A percentile compares a stretch with the other conserved stretches of the same genome.
phyloP scores from a whole-genome alignment of 176 grass and related monocot genomes.

The Hordeum vulgare region MorexV3_pseudomolecules_assembly NC_058519.1:428625461-428625960 shows the following conservation, averaged over 20 bases:
- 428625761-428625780: conserved; percentile 28
- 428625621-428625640: conserved; percentile 14
- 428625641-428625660: conserved; percentile 19
- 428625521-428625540: conserved; percentile 31
- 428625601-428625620: not conserved
- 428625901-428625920: not conserved
- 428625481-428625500: conserved; percentile 30
- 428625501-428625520: conserved; percentile 27
- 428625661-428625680: conserved; percentile 1
- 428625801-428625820: conserved; percentile 33
- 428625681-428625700: conserved; percentile 43
- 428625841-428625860: conserved; percentile 26
- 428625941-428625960: conserved; percentile 34
- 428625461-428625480: conserved; percentile 46
- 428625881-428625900: not conserved
- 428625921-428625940: conserved; percentile 7
- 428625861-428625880: not conserved
- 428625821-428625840: conserved; percentile 35
- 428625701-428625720: conserved; percentile 52
- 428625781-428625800: conserved; percentile 49
- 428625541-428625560: conserved; percentile 35
- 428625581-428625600: conserved; percentile 20
- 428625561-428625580: conserved; percentile 13
- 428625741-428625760: conserved; percentile 29
- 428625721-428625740: conserved; percentile 27